A percentile compares a stretch with the other conserved stretches of the same genome.
phyloP scores from a whole-genome alignment of 441 rosid species.

The Erysimum cheiri region DNA sequence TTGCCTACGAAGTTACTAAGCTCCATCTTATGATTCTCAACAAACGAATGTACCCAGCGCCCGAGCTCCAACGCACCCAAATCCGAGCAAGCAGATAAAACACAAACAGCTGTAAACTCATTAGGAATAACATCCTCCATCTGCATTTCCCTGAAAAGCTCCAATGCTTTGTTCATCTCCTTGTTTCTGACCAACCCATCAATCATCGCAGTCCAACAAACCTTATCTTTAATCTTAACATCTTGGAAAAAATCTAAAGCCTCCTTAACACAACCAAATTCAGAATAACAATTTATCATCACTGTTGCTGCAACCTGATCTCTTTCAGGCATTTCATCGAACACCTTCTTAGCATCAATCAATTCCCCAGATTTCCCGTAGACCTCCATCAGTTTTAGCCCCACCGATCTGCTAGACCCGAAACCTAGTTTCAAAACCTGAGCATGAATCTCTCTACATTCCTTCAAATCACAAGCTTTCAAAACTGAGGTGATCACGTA shows the following conservation, averaged over 20 bases:
- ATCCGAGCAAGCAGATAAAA: slow-evolving; percentile 57
- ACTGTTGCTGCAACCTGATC: slow-evolving; percentile 63
- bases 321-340: slow-evolving; percentile 61
- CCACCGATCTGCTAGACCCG: slow-evolving; percentile 49
- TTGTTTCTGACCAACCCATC: slow-evolving; percentile 56
- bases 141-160: slow-evolving; percentile 56
- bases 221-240: slow-evolving; percentile 57
- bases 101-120: slow-evolving; percentile 54
- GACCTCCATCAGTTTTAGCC: slow-evolving; percentile 52
- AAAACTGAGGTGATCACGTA: slow-evolving; percentile 57
- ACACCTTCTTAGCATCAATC: slow-evolving; percentile 48
- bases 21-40: slow-evolving; percentile 41
- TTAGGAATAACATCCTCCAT: slow-evolving; percentile 46
- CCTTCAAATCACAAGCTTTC: slow-evolving; percentile 54
- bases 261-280: slow-evolving; percentile 49
- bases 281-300: slow-evolving; percentile 54
- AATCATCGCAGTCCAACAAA: slow-evolving; percentile 68
- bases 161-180: slow-evolving; percentile 55
- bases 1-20: slow-evolving; percentile 51
- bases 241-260: slow-evolving; percentile 50
- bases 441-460: slow-evolving; percentile 57
- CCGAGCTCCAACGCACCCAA: slow-evolving; percentile 63
- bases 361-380: slow-evolving; percentile 56
- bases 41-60: slow-evolving; percentile 53
- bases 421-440: slow-evolving; percentile 66